Conservation (phyloP, 768 basidiomycete species). For the Mycena amicta region DNA sequence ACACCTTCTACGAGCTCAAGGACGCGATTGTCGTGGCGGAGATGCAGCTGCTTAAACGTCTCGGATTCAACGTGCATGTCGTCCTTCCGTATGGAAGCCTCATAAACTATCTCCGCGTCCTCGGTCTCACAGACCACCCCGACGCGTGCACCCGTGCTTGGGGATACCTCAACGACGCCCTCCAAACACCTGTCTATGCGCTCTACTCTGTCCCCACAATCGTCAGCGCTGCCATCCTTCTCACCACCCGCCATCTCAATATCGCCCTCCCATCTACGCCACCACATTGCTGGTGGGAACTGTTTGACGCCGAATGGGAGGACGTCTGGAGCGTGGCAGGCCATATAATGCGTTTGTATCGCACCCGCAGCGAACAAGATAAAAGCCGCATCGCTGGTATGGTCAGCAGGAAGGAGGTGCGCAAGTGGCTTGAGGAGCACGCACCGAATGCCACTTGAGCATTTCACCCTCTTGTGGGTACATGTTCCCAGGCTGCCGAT, state of each 20-base stretch:
- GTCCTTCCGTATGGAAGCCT: slow-evolving; percentile 92
- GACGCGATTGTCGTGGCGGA: slow-evolving; percentile 93
- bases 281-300: slow-evolving; percentile 98
- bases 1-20: slow-evolving; percentile 91
- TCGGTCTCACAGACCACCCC: slow-evolving; percentile 77
- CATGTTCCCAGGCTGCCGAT: too few relatives aligned
- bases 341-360: slow-evolving; percentile 82
- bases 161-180: slow-evolving; percentile 94
- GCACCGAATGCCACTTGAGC: too few relatives aligned
- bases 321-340: slow-evolving; percentile 87
- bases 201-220: slow-evolving; percentile 88
- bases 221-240: slow-evolving; percentile 86
- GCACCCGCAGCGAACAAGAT: slow-evolving; percentile 47
- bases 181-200: slow-evolving; percentile 93
- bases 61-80: slow-evolving; percentile 94
- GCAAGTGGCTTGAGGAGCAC: slow-evolving; percentile 78
- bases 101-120: slow-evolving; percentile 89
- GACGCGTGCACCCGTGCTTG: slow-evolving; percentile 79
- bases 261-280: slow-evolving; percentile 73
- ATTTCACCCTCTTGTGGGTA: too few relatives aligned
- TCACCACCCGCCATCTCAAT: slow-evolving; percentile 70
- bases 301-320: slow-evolving; percentile 91
- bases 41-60: slow-evolving; percentile 95
- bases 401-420: slow-evolving; percentile 77
- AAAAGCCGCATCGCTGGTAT: slow-evolving; percentile 59